Percentiles rank a stretch among this genome's conserved stretches.
Conservation (phyloP, 768 basidiomycete species). For the Gyrodon lividus region DNA sequence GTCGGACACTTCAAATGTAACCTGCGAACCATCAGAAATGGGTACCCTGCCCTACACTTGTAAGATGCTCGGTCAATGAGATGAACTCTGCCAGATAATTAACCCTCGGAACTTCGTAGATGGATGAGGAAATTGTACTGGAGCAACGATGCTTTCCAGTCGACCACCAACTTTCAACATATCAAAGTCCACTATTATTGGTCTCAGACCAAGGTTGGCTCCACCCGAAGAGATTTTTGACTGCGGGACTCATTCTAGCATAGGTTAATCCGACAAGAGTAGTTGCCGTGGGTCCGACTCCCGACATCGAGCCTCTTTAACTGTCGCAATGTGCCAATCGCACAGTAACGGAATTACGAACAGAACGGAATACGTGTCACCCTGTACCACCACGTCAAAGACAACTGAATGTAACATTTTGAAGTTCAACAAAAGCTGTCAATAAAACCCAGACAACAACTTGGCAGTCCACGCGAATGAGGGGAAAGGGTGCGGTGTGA, state of each 20-base stretch:
- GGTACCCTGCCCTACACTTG: constrained; percentile 82
- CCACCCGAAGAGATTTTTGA: neutral
- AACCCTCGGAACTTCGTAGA: constrained; percentile 30
- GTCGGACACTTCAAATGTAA: constrained; percentile 95
- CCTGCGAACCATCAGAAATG: constrained; percentile 77
- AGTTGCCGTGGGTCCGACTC: constrained; percentile 73
- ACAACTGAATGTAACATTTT: neutral
- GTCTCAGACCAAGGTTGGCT: constrained; percentile 29
- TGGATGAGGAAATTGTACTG: constrained; percentile 92
- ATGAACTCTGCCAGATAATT: neutral
- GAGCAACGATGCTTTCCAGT: constrained; percentile 84
- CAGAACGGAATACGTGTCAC: neutral
- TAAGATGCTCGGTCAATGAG: constrained; percentile 1
- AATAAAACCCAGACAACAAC: neutral
- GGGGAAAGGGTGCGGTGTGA: neutral
- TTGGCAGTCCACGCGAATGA: neutral
- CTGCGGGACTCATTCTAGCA: constrained; percentile 1
- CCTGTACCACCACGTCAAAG: neutral
- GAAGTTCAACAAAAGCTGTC: neutral
- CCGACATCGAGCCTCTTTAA: constrained; percentile 62
- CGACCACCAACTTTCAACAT: constrained; percentile 86
- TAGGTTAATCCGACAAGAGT: constrained; percentile 80
- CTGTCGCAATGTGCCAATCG: neutral
- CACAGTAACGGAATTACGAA: neutral
- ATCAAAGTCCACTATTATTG: constrained; percentile 46